Evolutionary conservation across 805 yeast species (phyloP).

Genomic region (Pichia kluyveri): DNA sequence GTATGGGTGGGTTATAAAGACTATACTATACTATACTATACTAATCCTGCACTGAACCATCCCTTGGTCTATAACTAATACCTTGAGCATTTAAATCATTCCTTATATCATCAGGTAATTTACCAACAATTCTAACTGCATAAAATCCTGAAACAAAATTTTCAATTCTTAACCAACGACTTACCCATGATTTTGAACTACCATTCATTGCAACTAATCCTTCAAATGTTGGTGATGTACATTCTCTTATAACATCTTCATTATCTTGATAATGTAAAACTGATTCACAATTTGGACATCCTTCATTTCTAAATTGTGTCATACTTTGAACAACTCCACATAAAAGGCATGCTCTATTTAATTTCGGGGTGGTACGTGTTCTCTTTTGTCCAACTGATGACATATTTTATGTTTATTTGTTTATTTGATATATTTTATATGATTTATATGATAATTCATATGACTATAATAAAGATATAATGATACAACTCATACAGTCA

Average conservation of each 20-base stretch:
- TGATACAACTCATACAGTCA: no score
- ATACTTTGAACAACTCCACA: conserved; percentile 88
- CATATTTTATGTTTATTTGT: neutral
- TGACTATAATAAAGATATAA: no score
- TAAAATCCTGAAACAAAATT: conserved; percentile 83
- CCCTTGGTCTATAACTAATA: conserved; percentile 88
- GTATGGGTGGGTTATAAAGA: no score
- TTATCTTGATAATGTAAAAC: conserved; percentile 69
- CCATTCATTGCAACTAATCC: conserved; percentile 88
- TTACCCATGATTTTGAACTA: conserved; percentile 87
- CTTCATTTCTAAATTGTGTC: conserved; percentile 64
- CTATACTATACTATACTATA: no score
- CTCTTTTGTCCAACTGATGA: conserved; percentile 16
- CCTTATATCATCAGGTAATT: conserved; percentile 78
- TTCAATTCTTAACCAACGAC: conserved; percentile 89
- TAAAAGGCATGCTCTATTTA: conserved; percentile 94
- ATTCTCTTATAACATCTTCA: conserved; percentile 76
- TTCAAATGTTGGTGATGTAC: conserved; percentile 94
- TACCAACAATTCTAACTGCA: conserved; percentile 89
- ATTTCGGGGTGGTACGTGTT: conserved; percentile 37
- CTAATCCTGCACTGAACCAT: conserved; percentile 59
- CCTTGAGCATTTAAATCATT: conserved; percentile 65
- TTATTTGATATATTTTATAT: no score
- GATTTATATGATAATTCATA: no score
- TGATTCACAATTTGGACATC: conserved; percentile 96